phyloP scores from a whole-genome alignment of 352 stramenopile genomes.

The Globisporangium ultimum region DNA sequence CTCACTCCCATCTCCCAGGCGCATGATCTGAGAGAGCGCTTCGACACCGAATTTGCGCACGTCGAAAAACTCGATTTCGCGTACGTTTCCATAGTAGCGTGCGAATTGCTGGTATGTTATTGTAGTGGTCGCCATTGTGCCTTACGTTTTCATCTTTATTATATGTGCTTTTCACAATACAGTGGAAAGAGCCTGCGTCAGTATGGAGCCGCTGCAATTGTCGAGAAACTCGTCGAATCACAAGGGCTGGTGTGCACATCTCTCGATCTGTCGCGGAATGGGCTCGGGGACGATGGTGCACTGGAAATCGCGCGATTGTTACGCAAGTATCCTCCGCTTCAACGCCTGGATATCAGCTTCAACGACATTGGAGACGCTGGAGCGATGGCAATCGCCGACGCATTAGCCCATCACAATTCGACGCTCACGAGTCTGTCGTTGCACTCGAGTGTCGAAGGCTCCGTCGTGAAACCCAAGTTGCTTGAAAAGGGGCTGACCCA shows the following conservation, averaged over 20 bases:
- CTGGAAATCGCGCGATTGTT: conserved; percentile 39
- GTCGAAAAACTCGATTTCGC: conserved; percentile 34
- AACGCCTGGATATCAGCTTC: conserved; percentile 61
- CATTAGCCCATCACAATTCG: conserved; percentile 30
- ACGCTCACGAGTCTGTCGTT: conserved; percentile 45
- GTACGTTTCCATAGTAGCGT: conserved; percentile 12
- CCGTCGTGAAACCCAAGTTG: conserved; percentile 26
- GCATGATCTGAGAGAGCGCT: conserved; percentile 49
- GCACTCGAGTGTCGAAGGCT: conserved; percentile 40
- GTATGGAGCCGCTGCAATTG: conserved; percentile 45
- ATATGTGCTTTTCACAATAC: too few relatives aligned
- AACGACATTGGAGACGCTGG: conserved; percentile 69
- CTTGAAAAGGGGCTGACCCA: conserved; percentile 36
- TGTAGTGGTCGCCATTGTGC: neutral
- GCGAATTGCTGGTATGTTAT: neutral
- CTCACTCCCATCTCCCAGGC: conserved; percentile 48
- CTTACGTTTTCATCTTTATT: neutral
- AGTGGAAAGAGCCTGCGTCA: conserved; percentile 40
- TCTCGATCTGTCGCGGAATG: conserved; percentile 51
- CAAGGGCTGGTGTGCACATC: conserved; percentile 23
- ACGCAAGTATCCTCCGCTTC: conserved; percentile 24
- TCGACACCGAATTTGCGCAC: conserved; percentile 35
- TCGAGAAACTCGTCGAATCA: conserved; percentile 27
- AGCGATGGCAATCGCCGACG: conserved; percentile 33
- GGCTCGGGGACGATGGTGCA: conserved; percentile 56